phyloP scores from a whole-genome alignment of 2,329 filamentous ascomycete species.

The Alternaria infectoria region DNA sequence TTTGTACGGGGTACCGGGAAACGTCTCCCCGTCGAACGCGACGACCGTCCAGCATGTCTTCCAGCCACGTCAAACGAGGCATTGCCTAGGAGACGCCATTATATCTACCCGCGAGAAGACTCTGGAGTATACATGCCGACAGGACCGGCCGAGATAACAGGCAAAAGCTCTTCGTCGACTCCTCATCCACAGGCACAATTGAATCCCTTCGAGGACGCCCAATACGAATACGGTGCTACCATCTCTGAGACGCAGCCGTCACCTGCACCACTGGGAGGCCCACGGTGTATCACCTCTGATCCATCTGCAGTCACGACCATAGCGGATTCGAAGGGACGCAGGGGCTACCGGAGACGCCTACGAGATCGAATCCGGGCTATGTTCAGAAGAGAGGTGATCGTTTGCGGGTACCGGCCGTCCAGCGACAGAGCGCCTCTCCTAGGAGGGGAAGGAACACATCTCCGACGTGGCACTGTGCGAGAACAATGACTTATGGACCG shows the following conservation, averaged over 20 bases:
- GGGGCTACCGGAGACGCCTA: background rate
- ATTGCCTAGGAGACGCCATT: background rate
- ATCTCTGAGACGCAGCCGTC: background rate
- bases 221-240: background rate
- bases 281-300: background rate
- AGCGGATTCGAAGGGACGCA: background rate
- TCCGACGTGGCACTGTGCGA: background rate
- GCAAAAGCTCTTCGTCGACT: background rate
- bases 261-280: background rate
- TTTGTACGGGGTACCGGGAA: background rate
- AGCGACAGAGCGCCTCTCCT: background rate
- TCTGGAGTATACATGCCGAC: background rate
- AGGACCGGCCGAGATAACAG: background rate
- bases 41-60: background rate
- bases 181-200: background rate
- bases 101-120: background rate
- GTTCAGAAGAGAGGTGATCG: background rate
- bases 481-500: background rate
- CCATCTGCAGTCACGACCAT: background rate
- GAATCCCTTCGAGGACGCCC: conserved; percentile 1
- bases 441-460: background rate
- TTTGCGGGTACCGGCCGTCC: too few relatives aligned
- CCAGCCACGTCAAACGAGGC: background rate
- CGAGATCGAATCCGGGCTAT: background rate
- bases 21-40: background rate